Evolutionary conservation across 192 early-diverging fungal genomes (phyloP).

Genomic region (Pecoramyces ruminantium): DNA sequence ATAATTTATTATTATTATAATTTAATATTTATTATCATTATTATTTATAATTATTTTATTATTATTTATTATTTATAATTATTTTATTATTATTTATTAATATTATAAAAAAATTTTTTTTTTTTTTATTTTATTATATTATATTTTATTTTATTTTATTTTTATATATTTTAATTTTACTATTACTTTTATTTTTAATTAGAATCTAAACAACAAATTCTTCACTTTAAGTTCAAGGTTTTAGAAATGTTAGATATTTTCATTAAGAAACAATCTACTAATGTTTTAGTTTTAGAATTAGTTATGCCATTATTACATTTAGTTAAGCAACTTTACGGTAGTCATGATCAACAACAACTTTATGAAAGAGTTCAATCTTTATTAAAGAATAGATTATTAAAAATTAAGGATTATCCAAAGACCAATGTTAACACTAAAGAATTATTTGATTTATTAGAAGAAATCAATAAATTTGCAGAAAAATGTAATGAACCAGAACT

Average conservation of each 20-base stretch:
- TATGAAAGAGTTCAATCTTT: constrained; percentile 48
- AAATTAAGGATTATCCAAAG: constrained; percentile 41
- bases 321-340: constrained; percentile 24
- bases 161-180: too few species aligned
- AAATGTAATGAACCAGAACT: constrained; percentile 6
- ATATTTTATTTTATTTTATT: too few species aligned
- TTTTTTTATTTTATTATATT: too few species aligned
- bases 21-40: too few species aligned
- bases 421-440: constrained; percentile 23
- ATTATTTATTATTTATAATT: too few species aligned
- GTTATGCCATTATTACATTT: constrained; percentile 53
- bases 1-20: too few species aligned
- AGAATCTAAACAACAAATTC: constrained; percentile 56
- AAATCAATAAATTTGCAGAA: constrained; percentile 59
- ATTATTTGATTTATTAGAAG: constrained; percentile 34
- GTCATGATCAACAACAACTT: constrained; percentile 40
- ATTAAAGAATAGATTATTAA: constrained; percentile 41
- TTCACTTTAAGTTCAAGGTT: constrained; percentile 81
- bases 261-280: constrained; percentile 42
- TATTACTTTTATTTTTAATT: too few species aligned
- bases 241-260: constrained; percentile 69
- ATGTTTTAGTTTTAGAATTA: constrained; percentile 50
- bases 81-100: too few species aligned
- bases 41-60: too few species aligned
- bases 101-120: too few species aligned